Evolutionary conservation across 192 early-diverging fungal genomes (phyloP), one percentile per base, ranked within the genome.

Genomic region (Gonapodya sp.): DNA sequence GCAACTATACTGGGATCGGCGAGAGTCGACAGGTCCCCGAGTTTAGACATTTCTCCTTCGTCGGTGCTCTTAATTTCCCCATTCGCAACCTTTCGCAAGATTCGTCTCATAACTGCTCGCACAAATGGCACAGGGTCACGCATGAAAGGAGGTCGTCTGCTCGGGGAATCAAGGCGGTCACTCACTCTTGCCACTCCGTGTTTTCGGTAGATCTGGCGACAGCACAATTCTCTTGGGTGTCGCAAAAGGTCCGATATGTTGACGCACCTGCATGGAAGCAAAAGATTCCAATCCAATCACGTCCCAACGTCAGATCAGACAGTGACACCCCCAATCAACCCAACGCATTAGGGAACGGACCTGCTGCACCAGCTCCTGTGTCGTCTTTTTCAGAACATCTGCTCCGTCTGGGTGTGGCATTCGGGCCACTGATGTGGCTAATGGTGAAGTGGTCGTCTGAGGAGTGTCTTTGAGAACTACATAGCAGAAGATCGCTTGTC

Each of bases 191-290:
- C 97, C 97, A 36, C 91, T 93, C 33, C 96, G 91, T 32, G 97
- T 98, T 90, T 98, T 97, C 84, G 97, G 96, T 79, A 98, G 87
- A 85, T 96, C 96, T 31, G 88, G 88, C 1, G 94, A 92, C 79
- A 97, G 82, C 80, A 97, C 91, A 35, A 98, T 92, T 37, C 88
- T 86, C 86, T 95, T 95, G 31, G 97, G 96, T 2, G 94, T 91
- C 73, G 96, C 96, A 82, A 98, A 96, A n/a, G 97, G 93, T 0
- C 95, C 97, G 87, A 98, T 97, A 80, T 92, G 92, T 64, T 93
- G 88, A 79, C 95, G 93, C 2, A 98, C 93, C 81, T 95, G 93
- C 33, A 89, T 81, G 34, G 89, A 86, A 35, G 97, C 85, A 36
- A 93, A 91, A 46, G 85, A 86, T 73, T 86, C 83, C 73, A 93